Evolutionary conservation across 1,284 basidiomycete genomes (phyloP).

Genomic region (Lentinula novae-zelandiae): DNA sequence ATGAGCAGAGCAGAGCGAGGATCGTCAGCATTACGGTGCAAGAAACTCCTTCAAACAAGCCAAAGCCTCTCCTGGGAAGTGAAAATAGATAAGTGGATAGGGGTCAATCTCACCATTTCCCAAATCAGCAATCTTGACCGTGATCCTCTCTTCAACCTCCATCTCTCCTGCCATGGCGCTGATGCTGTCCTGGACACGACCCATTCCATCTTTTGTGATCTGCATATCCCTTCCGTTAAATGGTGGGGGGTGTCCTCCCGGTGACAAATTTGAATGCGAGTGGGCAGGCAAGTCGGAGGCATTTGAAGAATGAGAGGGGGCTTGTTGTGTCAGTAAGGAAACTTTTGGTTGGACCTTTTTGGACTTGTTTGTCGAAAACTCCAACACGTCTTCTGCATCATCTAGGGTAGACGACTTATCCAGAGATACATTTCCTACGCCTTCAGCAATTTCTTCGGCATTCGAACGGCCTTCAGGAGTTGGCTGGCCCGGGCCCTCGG

Average conservation of each 20-base stretch:
- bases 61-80: no score
- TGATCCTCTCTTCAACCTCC: conserved; percentile 70
- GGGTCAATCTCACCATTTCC: conserved; percentile 68
- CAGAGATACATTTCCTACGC: conserved; percentile 8
- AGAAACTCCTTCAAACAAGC: no score
- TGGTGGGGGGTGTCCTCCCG: not conserved
- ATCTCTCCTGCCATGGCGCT: not conserved
- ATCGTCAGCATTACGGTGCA: not conserved
- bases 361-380: conserved; percentile 5
- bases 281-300: not conserved
- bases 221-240: not conserved
- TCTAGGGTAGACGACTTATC: not conserved
- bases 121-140: conserved; percentile 98
- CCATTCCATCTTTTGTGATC: not conserved
- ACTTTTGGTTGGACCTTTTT: not conserved
- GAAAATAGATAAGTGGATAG: not conserved
- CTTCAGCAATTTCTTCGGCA: conserved; percentile 5
- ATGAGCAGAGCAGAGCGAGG: not conserved
- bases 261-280: conserved; percentile 7
- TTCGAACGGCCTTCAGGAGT: not conserved
- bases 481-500: not conserved
- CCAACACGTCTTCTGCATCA: not conserved
- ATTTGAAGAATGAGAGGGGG: conserved; percentile 2
- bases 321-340: conserved; percentile 9
- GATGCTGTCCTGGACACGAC: not conserved